Evolutionary conservation across 495 filamentous ascomycete species (phyloP).

Genomic region (Pyrenula massariospora): DNA sequence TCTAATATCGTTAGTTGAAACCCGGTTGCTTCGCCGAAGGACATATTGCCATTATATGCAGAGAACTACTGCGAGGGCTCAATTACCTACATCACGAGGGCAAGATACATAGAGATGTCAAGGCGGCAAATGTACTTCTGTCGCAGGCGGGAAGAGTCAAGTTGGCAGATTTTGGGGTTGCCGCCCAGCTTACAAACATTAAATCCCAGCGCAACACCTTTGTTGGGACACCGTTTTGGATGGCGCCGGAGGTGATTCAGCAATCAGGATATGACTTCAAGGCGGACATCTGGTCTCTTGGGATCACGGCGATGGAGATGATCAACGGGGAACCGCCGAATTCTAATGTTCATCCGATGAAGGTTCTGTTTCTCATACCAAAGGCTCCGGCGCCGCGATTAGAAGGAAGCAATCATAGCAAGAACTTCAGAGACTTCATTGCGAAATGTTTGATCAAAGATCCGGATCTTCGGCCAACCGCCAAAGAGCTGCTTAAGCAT

Average conservation of each 20-base stretch:
- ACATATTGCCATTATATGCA: conserved; percentile 89
- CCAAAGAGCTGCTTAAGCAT: conserved; percentile 82
- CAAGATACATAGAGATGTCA: conserved; percentile 96
- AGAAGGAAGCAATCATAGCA: conserved; percentile 75
- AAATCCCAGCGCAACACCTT: conserved; percentile 98
- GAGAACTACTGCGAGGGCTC: conserved; percentile 77
- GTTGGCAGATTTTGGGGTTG: conserved; percentile 95
- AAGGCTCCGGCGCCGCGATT: conserved; percentile 79
- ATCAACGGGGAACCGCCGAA: conserved; percentile 88
- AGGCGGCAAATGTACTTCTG: conserved; percentile 86
- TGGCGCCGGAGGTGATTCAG: conserved; percentile 97
- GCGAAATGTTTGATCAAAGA: conserved; percentile 83
- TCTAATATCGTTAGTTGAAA: conserved; percentile 52
- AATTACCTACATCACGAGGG: conserved; percentile 92
- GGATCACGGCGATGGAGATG: conserved; percentile 92
- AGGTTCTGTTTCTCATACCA: conserved; percentile 93
- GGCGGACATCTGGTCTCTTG: conserved; percentile 95
- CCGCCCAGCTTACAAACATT: conserved; percentile 91
- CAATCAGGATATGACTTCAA: conserved; percentile 95
- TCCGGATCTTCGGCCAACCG: conserved; percentile 68
- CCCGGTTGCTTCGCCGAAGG: conserved; percentile 81
- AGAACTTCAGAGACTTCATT: conserved; percentile 88
- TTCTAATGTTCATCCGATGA: conserved; percentile 90
- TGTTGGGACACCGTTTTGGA: conserved; percentile 99
- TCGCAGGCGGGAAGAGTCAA: conserved; percentile 87